phyloP scores from a whole-genome alignment of 768 basidiomycete species.

The Ramaria sp. region DNA sequence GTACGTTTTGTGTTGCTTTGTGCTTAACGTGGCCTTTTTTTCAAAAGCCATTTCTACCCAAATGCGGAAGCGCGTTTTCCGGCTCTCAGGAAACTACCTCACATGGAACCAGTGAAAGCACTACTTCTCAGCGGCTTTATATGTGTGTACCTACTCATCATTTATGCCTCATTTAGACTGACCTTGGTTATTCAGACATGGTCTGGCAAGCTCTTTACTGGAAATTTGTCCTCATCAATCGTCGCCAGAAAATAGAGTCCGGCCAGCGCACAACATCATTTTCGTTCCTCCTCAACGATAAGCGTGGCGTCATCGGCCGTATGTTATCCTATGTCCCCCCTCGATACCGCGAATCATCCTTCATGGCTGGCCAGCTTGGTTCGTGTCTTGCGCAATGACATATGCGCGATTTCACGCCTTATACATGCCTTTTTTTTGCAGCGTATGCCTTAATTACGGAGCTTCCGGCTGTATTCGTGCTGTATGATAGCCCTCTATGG shows the following conservation, averaged over 20 bases:
- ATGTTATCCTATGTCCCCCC: constrained; percentile 48
- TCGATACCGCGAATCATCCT: constrained; percentile 52
- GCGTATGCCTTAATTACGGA: constrained; percentile 83
- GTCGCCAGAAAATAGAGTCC: constrained; percentile 81
- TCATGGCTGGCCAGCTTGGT: constrained; percentile 83
- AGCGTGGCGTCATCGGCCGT: constrained; percentile 73
- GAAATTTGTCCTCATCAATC: constrained; percentile 89
- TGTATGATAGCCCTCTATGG: constrained; percentile 73
- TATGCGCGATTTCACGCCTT: constrained; percentile 1
- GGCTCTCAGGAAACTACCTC: constrained; percentile 58
- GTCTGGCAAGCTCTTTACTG: constrained; percentile 92
- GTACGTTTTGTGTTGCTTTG: neutral
- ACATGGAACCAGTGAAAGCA: constrained; percentile 59
- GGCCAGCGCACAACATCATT: constrained; percentile 88
- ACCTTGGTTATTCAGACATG: constrained; percentile 43
- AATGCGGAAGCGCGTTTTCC: constrained; percentile 75
- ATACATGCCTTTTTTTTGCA: constrained; percentile 20
- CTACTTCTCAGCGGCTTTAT: constrained; percentile 73
- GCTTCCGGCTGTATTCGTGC: constrained; percentile 69
- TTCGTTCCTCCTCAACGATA: constrained; percentile 79
- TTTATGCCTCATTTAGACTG: constrained; percentile 11
- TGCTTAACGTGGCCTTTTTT: neutral
- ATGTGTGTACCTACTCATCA: constrained; percentile 43
- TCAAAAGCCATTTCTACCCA: constrained; percentile 85
- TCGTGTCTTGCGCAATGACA: constrained; percentile 16